Conservation (phyloP, 768 basidiomycete species). For the Cantharellus anzutake region DNA sequence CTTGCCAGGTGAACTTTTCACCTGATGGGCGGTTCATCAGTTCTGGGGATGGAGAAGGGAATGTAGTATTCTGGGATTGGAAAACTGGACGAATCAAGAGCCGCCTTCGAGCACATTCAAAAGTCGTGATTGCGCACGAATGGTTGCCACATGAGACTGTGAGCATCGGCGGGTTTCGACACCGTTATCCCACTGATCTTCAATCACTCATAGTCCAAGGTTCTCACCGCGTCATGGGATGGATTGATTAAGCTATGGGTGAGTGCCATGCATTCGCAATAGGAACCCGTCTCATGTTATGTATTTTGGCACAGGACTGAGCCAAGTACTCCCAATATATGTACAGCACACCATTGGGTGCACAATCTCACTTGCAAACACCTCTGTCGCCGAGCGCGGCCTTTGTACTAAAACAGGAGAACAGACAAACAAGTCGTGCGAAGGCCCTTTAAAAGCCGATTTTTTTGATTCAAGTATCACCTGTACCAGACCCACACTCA, state of each 20-base stretch:
- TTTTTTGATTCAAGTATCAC: too few relatives aligned
- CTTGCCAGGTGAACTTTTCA: conserved; percentile 92
- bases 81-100: conserved; percentile 95
- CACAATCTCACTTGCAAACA: too few relatives aligned
- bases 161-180: conserved; percentile 19
- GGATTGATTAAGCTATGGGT: conserved; percentile 97
- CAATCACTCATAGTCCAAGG: conserved; percentile 50
- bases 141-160: conserved; percentile 98
- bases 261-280: background rate
- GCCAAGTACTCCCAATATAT: too few relatives aligned
- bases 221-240: conserved; percentile 95
- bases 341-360: too few relatives aligned
- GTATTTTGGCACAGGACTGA: too few relatives aligned
- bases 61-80: conserved; percentile 99
- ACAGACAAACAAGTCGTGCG: too few relatives aligned
- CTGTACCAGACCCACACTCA: too few relatives aligned
- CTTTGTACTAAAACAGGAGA: too few relatives aligned
- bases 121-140: conserved; percentile 95
- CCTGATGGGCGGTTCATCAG: conserved; percentile 98
- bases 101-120: conserved; percentile 69
- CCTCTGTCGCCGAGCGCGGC: too few relatives aligned
- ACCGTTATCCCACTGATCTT: background rate
- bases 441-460: too few relatives aligned
- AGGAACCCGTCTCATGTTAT: too few relatives aligned
- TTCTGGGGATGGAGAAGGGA: conserved; percentile 87